These are phyloP conservation scores for Ophiorrhiza pumila DNA, from an alignment of 257 asterid genomes.

Conservation along the genomic window DNA sequence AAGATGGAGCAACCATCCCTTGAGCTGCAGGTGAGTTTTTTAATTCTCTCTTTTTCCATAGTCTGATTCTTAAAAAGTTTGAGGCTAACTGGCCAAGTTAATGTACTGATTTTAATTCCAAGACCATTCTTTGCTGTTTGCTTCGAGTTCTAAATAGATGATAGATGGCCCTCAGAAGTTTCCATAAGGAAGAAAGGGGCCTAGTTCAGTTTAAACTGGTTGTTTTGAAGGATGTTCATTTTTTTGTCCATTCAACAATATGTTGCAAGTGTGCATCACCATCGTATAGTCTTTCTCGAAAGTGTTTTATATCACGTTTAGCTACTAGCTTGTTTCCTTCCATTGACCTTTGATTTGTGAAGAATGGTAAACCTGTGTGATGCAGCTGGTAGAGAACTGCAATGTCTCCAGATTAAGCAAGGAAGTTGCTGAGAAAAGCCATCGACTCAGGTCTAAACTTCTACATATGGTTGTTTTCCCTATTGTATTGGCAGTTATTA, in stretches of 20 bases:
- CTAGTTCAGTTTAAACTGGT: background rate
- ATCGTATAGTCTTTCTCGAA: background rate
- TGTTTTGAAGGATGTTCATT: background rate
- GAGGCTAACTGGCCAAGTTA: background rate
- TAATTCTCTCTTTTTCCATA: background rate
- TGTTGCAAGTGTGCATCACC: background rate
- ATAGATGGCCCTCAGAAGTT: background rate
- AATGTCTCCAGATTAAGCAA: slow-evolving; percentile 49
- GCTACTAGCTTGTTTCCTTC: background rate
- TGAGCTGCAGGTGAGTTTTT: slow-evolving; percentile 57
- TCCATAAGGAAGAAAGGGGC: background rate
- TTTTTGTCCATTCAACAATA: background rate
- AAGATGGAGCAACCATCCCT: slow-evolving; percentile 77
- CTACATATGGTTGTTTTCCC: background rate
- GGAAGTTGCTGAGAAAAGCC: slow-evolving; percentile 71
- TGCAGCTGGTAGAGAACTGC: slow-evolving; percentile 76
- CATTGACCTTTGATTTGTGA: background rate
- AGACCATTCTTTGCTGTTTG: background rate
- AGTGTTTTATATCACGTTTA: too few species aligned
- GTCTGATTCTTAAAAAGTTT: background rate
- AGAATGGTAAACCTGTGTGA: background rate
- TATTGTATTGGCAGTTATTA: background rate
- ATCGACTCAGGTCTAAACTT: slow-evolving; percentile 48
- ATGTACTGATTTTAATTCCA: background rate
- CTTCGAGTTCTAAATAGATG: background rate